Evolutionary conservation across 139 green algal genomes (phyloP), one percentile per base, ranked within the genome.

Genomic region (Chlamydomonas applanata): DNA sequence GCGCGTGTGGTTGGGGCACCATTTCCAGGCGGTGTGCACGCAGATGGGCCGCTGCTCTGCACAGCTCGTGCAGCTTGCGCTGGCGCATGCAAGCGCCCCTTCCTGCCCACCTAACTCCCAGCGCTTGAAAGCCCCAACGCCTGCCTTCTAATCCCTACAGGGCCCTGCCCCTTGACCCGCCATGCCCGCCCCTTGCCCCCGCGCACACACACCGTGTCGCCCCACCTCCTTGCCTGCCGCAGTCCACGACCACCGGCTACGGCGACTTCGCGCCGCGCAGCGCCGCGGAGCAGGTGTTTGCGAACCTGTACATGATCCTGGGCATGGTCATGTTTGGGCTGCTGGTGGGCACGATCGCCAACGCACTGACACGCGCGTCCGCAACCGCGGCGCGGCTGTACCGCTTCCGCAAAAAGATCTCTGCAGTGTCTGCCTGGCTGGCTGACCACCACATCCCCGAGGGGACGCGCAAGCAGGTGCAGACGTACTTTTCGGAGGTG

Each of bases 271-370:
- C 33, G 16, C 76, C 76, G 0, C 35, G 69, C 4, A 66, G 24
- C 32, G 16, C 57, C 2, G 34, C 70, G 2, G 76, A 82, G 76
- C 70, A 77, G 63, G 79, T 85, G 32, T 63, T 85, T 30, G 74
- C 79, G 25, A 85, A 85, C 67, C 40, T 81, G 22, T 79, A 69
- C 32, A 85, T 85, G 79, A 53, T 85, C 29, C 33, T 76, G 20
- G 79, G 79, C 46, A 76, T 85, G 74, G 65, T 85, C n/a, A 73
- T 85, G 61, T 85, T 85, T n/a, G 79, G 79, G 0, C 71, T 85
- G 71, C 75, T 85, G 67, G 79, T 85, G 16, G 64, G 64, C 19
- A 71, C 64, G 7, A 59, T 71, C 20, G 64, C 64, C 35, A 71
- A 71, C 36, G 35, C 64, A 36, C 64, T 71, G 14, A 71, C 64